phyloP scores from a whole-genome alignment of 2,329 filamentous ascomycete genomes.

The Ilyonectria mors-panacis region DNA sequence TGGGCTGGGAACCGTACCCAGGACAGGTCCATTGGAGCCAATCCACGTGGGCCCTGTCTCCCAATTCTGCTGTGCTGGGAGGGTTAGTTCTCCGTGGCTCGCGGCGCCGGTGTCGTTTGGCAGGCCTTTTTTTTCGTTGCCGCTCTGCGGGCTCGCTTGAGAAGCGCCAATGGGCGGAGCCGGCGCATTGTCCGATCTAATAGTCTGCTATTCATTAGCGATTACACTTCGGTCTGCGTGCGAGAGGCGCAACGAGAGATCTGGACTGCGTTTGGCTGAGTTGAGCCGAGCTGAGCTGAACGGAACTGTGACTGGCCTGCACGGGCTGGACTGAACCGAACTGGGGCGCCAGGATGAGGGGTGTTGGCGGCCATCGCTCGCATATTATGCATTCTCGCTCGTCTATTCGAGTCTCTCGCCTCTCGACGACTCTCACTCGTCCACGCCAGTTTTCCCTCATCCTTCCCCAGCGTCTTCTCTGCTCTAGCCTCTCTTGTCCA shows the following conservation, averaged over 20 bases:
- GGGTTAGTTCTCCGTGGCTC: neutral
- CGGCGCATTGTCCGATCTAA: neutral
- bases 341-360: conserved; percentile 1
- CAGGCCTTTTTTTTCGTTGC: neutral
- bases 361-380: neutral
- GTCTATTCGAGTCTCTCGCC: neutral
- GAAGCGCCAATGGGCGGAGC: conserved; percentile 5
- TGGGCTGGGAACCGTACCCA: conserved; percentile 1
- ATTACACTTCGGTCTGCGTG: neutral
- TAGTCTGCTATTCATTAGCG: neutral
- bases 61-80: neutral
- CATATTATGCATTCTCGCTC: neutral
- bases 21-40: neutral
- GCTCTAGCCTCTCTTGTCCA: conserved; percentile 25
- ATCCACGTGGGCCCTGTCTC: neutral
- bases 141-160: neutral
- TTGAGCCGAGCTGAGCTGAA: neutral
- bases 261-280: neutral
- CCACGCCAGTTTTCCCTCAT: conserved; percentile 8
- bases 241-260: neutral
- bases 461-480: conserved; percentile 14
- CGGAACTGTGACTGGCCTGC: neutral
- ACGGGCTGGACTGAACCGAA: neutral
- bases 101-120: neutral
- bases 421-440: neutral